Evolutionary conservation across 768 basidiomycete species (phyloP), one percentile per base, ranked within the genome.

Genomic region (Tricholoma sp.): DNA sequence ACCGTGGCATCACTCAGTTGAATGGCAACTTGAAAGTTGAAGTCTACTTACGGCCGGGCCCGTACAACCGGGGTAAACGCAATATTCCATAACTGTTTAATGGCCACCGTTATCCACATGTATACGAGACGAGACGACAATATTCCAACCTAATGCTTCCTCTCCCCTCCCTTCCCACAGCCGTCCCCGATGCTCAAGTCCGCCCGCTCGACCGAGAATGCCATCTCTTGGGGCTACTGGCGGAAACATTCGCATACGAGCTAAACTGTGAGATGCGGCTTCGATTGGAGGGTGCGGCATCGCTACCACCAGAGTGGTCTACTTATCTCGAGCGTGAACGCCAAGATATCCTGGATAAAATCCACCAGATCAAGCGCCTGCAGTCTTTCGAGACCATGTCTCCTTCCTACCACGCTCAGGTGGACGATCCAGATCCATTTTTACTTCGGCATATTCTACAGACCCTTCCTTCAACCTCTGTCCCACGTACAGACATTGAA

Each of bases 271-370:
- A 56, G 49, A 50, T 7, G 14, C 32, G 41, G 29, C 34, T n/a
- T 12, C 32, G 22, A 9, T 39, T 39, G 6, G 43, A 27, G 19
- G 34, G 16, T 3, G 35, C 29, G 2, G 18, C n/a, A 19, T 34
- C 31, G 3, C 35, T 49, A 46, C 52, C 32, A 7, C 21, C 31
- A 8, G 57, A 54, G 21, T 50, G 19, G 52, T 10, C 37, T 7
- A 34, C 46, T 27, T 54, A 31, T 27, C 52, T 47, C 14, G 45
- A 54, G 21, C 50, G 32, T 24, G 57, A 53, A 39, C 34, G 51
- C 35, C 19, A 37, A 19, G 19, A 43, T 6, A 37, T 54, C 9
- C 24, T 47, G 27, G 35, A 47, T 9, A 43, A 31, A 35, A 7
- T 43, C 18, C 52, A 18, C n/a, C 37, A n/a, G 46, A 10, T 4